These are phyloP conservation scores for Tillandsia fasciculata DNA, from an alignment of 176 grass and related monocot species.

Conservation along the genomic window DNA sequence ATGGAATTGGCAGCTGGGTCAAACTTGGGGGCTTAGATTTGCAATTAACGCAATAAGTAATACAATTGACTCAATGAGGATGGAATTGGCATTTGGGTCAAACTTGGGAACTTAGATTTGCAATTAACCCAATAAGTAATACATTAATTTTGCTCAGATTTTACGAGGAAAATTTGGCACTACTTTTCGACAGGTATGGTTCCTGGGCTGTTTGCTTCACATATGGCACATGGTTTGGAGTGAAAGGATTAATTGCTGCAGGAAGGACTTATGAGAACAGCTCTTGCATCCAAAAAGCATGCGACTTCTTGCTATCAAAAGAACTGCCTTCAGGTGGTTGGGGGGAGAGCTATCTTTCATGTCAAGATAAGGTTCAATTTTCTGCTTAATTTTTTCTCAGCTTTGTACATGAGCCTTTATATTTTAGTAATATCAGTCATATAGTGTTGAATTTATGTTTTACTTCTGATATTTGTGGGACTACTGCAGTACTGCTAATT, in stretches of 20 bases:
- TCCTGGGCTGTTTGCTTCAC: conserved; percentile 98
- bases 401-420: background rate
- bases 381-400: background rate
- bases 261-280: conserved; percentile 64
- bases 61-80: no score
- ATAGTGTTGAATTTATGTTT: background rate
- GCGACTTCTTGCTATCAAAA: conserved; percentile 79
- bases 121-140: no score
- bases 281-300: conserved; percentile 63
- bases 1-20: no score
- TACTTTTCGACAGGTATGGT: conserved; percentile 62
- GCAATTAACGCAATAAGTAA: no score
- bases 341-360: conserved; percentile 98
- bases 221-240: conserved; percentile 85
- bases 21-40: no score
- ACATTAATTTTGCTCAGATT: no score
- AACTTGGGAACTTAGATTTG: no score
- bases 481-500: no score
- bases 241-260: conserved; percentile 65
- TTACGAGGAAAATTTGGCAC: background rate
- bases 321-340: conserved; percentile 80
- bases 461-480: no score
- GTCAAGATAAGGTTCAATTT: conserved; percentile 66
- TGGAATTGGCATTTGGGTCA: no score
- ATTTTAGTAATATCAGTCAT: background rate